phyloP scores from a whole-genome alignment of 1,284 basidiomycete species.

The Cutaneotrichosporon mucoides region DNA sequence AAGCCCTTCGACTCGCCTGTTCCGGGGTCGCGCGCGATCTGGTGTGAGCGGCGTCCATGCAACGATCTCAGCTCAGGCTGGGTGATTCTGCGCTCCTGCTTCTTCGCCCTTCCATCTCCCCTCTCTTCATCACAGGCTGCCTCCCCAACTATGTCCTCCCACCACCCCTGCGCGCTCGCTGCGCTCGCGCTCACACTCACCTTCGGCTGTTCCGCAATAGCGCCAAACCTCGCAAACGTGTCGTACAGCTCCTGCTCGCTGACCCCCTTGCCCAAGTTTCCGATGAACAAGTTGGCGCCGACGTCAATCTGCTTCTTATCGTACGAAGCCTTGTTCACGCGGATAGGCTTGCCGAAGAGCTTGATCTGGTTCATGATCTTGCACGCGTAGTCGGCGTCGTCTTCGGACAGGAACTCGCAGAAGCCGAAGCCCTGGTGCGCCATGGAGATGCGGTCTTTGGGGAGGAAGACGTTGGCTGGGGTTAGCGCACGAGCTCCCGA shows the following conservation, averaged over 20 bases:
- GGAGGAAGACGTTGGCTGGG: slow-evolving; percentile 91
- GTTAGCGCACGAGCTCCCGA: slow-evolving; percentile 5
- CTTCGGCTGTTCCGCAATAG: slow-evolving; percentile 90
- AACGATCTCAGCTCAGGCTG: too few relatives aligned
- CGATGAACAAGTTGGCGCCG: slow-evolving; percentile 94
- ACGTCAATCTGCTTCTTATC: slow-evolving; percentile 98
- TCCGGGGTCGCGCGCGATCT: slow-evolving; percentile 86
- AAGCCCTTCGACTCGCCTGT: slow-evolving; percentile 88
- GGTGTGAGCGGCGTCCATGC: slow-evolving; percentile 4
- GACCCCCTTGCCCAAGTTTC: slow-evolving; percentile 87
- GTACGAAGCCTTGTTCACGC: slow-evolving; percentile 96
- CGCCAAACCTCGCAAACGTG: slow-evolving; percentile 91
- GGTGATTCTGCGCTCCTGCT: too few relatives aligned
- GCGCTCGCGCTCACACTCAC: slow-evolving; percentile 52
- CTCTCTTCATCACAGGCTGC: too few relatives aligned
- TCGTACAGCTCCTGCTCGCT: slow-evolving; percentile 91
- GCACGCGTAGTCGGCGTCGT: slow-evolving; percentile 98
- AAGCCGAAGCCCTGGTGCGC: slow-evolving; percentile 98
- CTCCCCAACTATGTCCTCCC: too few relatives aligned
- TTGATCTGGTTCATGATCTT: slow-evolving; percentile 99
- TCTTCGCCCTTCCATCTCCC: too few relatives aligned
- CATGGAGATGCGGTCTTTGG: slow-evolving; percentile 98
- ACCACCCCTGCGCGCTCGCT: too few relatives aligned
- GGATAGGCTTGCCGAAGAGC: slow-evolving; percentile 94
- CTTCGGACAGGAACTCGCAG: slow-evolving; percentile 96